A percentile compares a stretch with the other conserved stretches of the same genome.
These are phyloP conservation scores for Populus deltoides DNA, from an alignment of 345 rosid genomes.

Conservation along the genomic window DNA sequence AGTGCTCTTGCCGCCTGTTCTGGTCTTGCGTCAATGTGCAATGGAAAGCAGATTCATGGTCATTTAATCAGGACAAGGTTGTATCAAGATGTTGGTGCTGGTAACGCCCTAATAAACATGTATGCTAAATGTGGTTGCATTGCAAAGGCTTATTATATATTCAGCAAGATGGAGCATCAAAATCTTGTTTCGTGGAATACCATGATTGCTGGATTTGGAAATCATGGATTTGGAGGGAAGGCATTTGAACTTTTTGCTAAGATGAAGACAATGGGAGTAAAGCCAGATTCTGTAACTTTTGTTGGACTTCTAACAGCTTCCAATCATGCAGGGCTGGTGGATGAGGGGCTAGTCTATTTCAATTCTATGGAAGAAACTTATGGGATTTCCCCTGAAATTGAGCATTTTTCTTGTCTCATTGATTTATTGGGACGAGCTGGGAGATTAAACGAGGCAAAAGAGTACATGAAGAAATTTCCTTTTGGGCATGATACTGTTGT, in stretches of 20 bases:
- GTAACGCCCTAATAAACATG: conserved; percentile 61
- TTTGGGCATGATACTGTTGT: conserved; percentile 49
- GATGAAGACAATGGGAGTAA: conserved; percentile 38
- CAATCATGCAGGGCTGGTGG: conserved; percentile 59
- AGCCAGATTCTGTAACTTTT: conserved; percentile 58
- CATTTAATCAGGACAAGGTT: conserved; percentile 37
- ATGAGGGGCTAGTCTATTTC: conserved; percentile 45
- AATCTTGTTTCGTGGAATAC: conserved; percentile 68
- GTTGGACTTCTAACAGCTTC: conserved; percentile 56
- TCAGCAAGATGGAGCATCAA: conserved; percentile 36
- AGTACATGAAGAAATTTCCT: conserved; percentile 30
- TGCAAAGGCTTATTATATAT: conserved; percentile 31
- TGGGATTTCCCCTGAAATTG: conserved; percentile 45
- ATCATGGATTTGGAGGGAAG: conserved; percentile 51
- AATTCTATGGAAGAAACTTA: conserved; percentile 44
- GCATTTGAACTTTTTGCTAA: conserved; percentile 47
- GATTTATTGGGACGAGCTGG: conserved; percentile 72
- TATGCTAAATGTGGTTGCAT: conserved; percentile 68
- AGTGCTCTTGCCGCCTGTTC: conserved; percentile 49
- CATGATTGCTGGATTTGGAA: conserved; percentile 52
- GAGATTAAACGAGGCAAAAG: conserved; percentile 49
- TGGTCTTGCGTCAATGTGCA: conserved; percentile 42
- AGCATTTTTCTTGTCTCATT: conserved; percentile 60
- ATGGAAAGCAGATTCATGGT: conserved; percentile 59
- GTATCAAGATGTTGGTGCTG: conserved; percentile 43